Evolutionary conservation across 306 rosid genomes (phyloP), one percentile per base, ranked within the genome.

Genomic region (Prunus salicina): DNA sequence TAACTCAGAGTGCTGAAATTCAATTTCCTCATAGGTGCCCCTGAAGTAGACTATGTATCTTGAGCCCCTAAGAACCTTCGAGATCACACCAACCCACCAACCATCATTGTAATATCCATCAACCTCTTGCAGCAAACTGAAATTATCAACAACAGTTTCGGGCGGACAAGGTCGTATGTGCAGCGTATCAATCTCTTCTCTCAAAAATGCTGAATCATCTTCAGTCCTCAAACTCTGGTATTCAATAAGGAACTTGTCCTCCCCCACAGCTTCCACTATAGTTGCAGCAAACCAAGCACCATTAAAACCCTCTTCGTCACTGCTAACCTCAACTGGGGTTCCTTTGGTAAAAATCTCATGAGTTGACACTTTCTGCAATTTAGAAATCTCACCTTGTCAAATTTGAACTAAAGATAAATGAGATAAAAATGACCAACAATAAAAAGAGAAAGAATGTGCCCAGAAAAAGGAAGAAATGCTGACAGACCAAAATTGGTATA

Each of bases 271-370:
- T 67, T 76, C 52, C 50, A 82, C 72, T 0, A 82, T 56, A 43
- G 72, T 78, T 20, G 82, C 86, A 25, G 79, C 52, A 72, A 85
- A 85, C 88, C 88, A 85, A 82, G 86, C 81, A 53, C 88, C 88
- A 34, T 45, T 70, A 22, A 85, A 85, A 46, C 88, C 88, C 45
- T 85, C 86, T 25, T 82, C 88, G 14, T 85, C 88, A 63, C 79
- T 85, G 72, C 82, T 76, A 12, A 82, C 84, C 67, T 85, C 88
- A 60, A 85, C 82, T 3, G 12, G 6, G 8, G 79, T 51, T 76
- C 82, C 86, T 19, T 85, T 76, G 57, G 50, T 55, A 77, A 72
- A 79, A 30, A 16, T 71, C 46, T 67, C 75, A n/a, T 53, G 27
- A 2, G 8, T 32, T 38, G 43, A 46, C 60, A 22, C 65, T 73